Conservation (phyloP, 371 early-diverging fungal genomes). For the Coemansia sp. region DNA sequence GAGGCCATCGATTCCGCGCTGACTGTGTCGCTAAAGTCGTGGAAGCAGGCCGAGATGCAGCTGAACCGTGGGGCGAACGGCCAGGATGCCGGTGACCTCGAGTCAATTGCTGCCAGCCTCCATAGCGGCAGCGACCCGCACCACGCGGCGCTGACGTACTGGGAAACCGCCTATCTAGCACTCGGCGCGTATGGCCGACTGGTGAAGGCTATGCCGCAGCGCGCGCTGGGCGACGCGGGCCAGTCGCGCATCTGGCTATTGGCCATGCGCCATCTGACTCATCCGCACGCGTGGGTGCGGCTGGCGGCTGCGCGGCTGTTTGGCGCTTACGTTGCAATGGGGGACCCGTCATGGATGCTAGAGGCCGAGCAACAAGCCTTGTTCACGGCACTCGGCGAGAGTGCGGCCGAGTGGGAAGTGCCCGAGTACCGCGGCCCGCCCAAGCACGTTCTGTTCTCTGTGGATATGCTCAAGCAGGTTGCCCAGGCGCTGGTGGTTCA, state of each 20-base stretch:
- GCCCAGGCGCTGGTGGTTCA: slow-evolving; percentile 68
- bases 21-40: slow-evolving; percentile 53
- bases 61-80: slow-evolving; percentile 18
- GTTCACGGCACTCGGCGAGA: too few relatives aligned
- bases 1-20: slow-evolving; percentile 56
- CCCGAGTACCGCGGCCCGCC: slow-evolving; percentile 28
- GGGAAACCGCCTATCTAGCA: slow-evolving; percentile 84
- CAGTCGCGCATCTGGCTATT: slow-evolving; percentile 57
- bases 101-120: slow-evolving; percentile 43
- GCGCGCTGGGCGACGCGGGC: slow-evolving; percentile 20
- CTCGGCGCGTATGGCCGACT: slow-evolving; percentile 74
- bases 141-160: slow-evolving; percentile 51
- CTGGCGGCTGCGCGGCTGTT: slow-evolving; percentile 67
- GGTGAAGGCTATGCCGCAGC: slow-evolving; percentile 44
- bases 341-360: slow-evolving; percentile 54
- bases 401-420: slow-evolving; percentile 28
- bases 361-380: slow-evolving; percentile 26
- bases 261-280: slow-evolving; percentile 61
- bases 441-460: slow-evolving; percentile 54
- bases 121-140: slow-evolving; percentile 53
- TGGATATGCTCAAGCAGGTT: slow-evolving; percentile 56
- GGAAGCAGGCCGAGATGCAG: slow-evolving; percentile 55
- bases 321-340: slow-evolving; percentile 74
- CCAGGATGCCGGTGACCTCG: slow-evolving; percentile 11
- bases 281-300: slow-evolving; percentile 92